Base-by-base conservation (phyloP, 768 basidiomycete genomes). In the Boletus huronensis region DNA sequence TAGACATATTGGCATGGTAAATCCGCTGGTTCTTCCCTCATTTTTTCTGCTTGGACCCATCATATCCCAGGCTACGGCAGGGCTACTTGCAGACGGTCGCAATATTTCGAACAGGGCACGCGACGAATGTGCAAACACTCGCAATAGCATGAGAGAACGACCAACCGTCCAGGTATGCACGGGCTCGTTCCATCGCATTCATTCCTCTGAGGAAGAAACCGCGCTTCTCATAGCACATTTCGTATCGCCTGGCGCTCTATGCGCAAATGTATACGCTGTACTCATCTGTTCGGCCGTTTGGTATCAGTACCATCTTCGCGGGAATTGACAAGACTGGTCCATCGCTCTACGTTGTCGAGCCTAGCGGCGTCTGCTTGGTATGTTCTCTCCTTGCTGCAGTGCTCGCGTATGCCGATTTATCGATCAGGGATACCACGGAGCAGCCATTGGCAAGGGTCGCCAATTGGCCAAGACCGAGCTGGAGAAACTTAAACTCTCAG, bases 381-480 rank as follows among this genome's bases (percentile, higher is more conserved):
- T 50, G 88, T 78, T 5, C 25, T 28, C 35, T 39, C 19, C 45
- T 41, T 16, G 17, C 40, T 53, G 26, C 11, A 19, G 3, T 36
- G 48, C 25, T 34, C 16, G 23, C 34, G 26, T 40, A 11, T 48
- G 16, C 52, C 7, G 38, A 52, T 42, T 48, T 38, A 42, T 28
- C 29, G 16, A 47, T 17, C 62, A 95, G 93, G 97, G 97, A 29
- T 98, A 98, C 73, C 81, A 94, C 54, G 96, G 94, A 26, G 90
- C 90, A 14, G 97, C 97, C n/a, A 87, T 95, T 28, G 97, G 97
- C 50, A 99, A 98, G 72, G 97, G 97, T n/a, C 86, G 90, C 52
- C 93, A 97, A 66, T 78, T 98, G 57, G 97, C 97, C 19, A 98
- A 98, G 80, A 98, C 96, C 8, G 97, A 98, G 71, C 74, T 99